phyloP scores from a whole-genome alignment of 495 filamentous ascomycete species.

The Penicillium diatomitis region DNA sequence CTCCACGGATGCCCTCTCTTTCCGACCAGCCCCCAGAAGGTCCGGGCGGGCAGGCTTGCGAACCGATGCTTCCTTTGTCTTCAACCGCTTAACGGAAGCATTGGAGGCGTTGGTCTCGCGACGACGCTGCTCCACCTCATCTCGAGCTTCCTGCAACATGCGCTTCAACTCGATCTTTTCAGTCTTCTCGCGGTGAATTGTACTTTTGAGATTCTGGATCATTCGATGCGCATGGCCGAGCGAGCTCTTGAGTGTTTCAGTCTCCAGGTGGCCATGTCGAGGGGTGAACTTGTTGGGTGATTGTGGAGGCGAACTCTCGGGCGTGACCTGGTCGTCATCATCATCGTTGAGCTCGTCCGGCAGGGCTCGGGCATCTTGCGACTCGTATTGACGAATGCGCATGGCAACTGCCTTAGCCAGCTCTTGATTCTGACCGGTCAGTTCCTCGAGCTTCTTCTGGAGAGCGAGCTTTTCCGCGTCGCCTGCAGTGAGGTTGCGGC shows the following conservation, averaged over 20 bases:
- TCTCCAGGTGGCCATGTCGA: constrained; percentile 79
- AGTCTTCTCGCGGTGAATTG: constrained; percentile 93
- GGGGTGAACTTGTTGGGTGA: constrained; percentile 88
- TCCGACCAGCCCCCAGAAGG: constrained; percentile 69
- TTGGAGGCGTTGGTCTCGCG: constrained; percentile 43
- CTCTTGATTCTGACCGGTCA: constrained; percentile 81
- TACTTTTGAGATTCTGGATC: constrained; percentile 89
- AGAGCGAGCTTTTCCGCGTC: constrained; percentile 66
- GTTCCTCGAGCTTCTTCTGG: constrained; percentile 74
- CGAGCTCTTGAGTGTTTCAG: constrained; percentile 88
- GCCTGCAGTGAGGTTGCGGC: constrained; percentile 60
- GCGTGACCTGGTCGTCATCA: constrained; percentile 60
- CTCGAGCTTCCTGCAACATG: constrained; percentile 89
- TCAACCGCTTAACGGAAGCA: constrained; percentile 53
- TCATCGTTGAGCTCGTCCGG: constrained; percentile 56
- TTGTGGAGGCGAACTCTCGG: constrained; percentile 81
- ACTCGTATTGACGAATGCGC: constrained; percentile 58
- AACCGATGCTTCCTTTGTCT: constrained; percentile 58
- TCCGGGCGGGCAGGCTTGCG: constrained; percentile 67
- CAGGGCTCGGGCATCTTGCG: constrained; percentile 46
- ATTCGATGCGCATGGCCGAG: constrained; percentile 90
- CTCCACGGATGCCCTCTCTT: constrained; percentile 64
- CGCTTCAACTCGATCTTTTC: constrained; percentile 94
- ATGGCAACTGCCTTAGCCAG: constrained; percentile 70
- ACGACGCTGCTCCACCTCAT: constrained; percentile 77